Evolutionary conservation across 2,329 filamentous ascomycete genomes (phyloP).

Genomic region (Beauveria caledonica): DNA sequence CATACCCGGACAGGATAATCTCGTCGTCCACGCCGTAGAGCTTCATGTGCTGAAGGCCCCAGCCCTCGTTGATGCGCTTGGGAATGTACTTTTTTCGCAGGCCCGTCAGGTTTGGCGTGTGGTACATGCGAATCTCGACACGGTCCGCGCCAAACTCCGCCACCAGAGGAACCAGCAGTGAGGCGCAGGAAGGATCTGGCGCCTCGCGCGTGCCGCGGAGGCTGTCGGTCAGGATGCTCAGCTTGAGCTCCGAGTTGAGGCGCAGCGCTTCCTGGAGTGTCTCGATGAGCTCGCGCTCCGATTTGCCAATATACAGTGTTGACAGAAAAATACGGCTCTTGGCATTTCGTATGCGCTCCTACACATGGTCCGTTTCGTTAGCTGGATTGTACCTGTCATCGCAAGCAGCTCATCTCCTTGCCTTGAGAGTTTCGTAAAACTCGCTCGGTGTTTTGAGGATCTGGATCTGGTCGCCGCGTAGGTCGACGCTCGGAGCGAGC

Average conservation of each 20-base stretch:
- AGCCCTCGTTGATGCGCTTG: slow-evolving; percentile 90
- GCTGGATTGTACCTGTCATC: too few relatives aligned
- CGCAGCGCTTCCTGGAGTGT: slow-evolving; percentile 69
- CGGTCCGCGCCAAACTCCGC: slow-evolving; percentile 73
- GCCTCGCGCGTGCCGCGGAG: slow-evolving; percentile 86
- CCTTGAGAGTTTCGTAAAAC: slow-evolving; percentile 89
- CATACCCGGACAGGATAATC: slow-evolving; percentile 82
- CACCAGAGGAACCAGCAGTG: slow-evolving; percentile 75
- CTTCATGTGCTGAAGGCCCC: slow-evolving; percentile 99
- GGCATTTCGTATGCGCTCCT: slow-evolving; percentile 76
- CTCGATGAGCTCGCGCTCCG: slow-evolving; percentile 78
- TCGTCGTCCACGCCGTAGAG: slow-evolving; percentile 93
- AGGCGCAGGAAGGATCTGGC: slow-evolving; percentile 78
- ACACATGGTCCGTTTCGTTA: not conserved
- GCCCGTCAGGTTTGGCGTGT: slow-evolving; percentile 91
- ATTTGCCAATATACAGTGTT: slow-evolving; percentile 94
- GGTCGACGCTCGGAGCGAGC: slow-evolving; percentile 82
- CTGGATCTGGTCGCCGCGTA: slow-evolving; percentile 70
- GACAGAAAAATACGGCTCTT: slow-evolving; percentile 79
- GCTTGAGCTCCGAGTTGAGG: slow-evolving; percentile 63
- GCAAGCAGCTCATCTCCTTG: slow-evolving; percentile 24
- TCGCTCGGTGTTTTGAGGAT: slow-evolving; percentile 75
- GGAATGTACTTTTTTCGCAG: slow-evolving; percentile 77
- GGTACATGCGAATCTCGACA: slow-evolving; percentile 94
- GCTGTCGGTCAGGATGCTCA: slow-evolving; percentile 88